Base-by-base conservation (phyloP, 345 rosid species). In the Orychophragmus violaceus region DNA sequence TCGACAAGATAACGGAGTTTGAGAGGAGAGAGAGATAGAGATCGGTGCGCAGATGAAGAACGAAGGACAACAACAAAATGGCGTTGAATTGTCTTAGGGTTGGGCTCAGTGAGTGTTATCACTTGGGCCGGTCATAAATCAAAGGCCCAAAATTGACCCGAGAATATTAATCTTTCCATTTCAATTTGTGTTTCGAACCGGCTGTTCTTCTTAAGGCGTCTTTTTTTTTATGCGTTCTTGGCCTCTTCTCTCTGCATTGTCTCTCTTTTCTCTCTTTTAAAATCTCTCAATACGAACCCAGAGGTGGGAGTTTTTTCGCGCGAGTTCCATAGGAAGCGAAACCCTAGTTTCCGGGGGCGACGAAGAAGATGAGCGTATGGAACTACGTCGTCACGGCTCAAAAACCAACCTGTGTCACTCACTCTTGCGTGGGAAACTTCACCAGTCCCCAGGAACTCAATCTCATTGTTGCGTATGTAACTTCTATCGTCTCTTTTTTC, bases 341-440 rank as follows among this genome's bases (percentile, higher is more conserved):
- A 24, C 59, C 69, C 59, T 49, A 64, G 35, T 50, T 35, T 64
- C n/a, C 37, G 6, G 17, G 45, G 16, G 14, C 49, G 59, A 17
- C 10, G 8, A 33, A 18, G 33, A 59, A 67, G 62, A 37, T 82
- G 85, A 82, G 79, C 48, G 10, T 66, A 13, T 79, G 83, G 79
- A 82, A 79, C 74, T 79, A 82, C 74, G 85, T 77, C 57, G 85
- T 82, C 4, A 74, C 85, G 62, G 85, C 85, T 39, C 82, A 77
- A 59, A 82, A 82, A 55, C 85, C 98, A 22, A 91, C 96, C 33
- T 79, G 81, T 70, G 97, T 90, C 37, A 82, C 95, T 28, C 96
- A 94, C 77, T 88, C 97, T 5, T 90, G 97, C 70, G 97, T 90
- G 44, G 99, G 97, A 77, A 90, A 90, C 81, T 88, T 94, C 89